A percentile compares a stretch with the other conserved stretches of the same genome.
These are phyloP conservation scores for Venturia asperata DNA, from an alignment of 2,329 filamentous ascomycete genomes.

Conservation along the genomic window DNA sequence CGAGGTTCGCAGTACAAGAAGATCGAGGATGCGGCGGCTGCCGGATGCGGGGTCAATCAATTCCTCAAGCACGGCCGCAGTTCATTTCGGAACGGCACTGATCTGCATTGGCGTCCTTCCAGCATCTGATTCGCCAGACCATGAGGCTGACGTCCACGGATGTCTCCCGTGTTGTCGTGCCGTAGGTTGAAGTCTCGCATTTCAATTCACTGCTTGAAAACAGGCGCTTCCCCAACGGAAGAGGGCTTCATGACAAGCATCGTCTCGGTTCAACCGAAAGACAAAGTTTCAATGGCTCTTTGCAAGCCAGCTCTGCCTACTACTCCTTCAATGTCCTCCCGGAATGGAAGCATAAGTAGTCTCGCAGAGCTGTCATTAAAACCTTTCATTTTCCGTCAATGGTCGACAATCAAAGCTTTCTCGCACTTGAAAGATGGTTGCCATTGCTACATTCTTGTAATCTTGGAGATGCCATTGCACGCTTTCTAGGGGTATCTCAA, in stretches of 20 bases:
- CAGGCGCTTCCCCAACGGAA: neutral
- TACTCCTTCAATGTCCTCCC: too few relatives aligned
- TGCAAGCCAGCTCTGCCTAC: too few relatives aligned
- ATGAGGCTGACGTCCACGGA: neutral
- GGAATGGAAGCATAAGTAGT: too few relatives aligned
- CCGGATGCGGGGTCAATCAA: neutral
- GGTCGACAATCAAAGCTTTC: too few relatives aligned
- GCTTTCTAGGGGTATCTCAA: neutral
- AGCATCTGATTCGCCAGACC: neutral
- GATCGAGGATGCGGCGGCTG: neutral
- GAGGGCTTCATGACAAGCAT: neutral
- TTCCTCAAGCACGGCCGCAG: neutral
- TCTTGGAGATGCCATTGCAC: neutral
- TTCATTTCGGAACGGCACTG: neutral
- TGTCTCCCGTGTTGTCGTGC: neutral
- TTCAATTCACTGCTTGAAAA: neutral
- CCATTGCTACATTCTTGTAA: too few relatives aligned
- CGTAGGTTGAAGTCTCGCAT: neutral
- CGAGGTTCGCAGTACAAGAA: neutral
- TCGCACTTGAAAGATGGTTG: too few relatives aligned
- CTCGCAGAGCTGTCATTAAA: too few relatives aligned
- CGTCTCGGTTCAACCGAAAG: neutral
- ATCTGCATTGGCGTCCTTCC: neutral
- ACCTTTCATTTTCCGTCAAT: too few relatives aligned
- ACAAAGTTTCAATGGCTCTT: neutral